Evolutionary conservation across 768 basidiomycete genomes (phyloP).

Genomic region (Podaxis sp.): DNA sequence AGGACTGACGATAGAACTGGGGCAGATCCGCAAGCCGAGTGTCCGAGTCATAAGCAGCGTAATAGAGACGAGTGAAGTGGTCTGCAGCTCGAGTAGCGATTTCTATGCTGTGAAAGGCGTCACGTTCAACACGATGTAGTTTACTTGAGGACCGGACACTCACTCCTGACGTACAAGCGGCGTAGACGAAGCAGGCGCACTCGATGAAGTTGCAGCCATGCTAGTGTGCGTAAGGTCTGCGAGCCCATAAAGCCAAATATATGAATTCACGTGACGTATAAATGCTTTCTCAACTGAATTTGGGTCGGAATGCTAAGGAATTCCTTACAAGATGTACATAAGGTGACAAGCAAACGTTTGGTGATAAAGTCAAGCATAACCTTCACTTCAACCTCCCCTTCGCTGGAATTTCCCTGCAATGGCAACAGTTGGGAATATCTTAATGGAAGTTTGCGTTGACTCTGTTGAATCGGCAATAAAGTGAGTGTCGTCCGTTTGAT

Average conservation of each 20-base stretch:
- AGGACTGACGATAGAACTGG: constrained; percentile 74
- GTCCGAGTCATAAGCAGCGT: constrained; percentile 75
- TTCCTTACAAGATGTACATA: neutral
- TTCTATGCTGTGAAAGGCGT: constrained; percentile 56
- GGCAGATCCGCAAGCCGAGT: constrained; percentile 74
- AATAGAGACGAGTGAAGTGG: constrained; percentile 78
- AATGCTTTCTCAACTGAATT: neutral
- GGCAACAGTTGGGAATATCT: constrained; percentile 6
- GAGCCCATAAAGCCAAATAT: neutral
- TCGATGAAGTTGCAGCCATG: constrained; percentile 3
- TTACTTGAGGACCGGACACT: neutral
- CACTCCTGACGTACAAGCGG: constrained; percentile 11
- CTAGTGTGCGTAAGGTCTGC: neutral
- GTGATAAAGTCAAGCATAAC: neutral
- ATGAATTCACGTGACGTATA: neutral
- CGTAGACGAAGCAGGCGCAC: neutral
- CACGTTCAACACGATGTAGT: neutral
- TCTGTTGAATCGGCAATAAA: constrained; percentile 23
- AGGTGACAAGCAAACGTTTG: neutral
- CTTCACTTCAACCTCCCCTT: neutral
- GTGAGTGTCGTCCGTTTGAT: constrained; percentile 12
- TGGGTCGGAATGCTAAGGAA: constrained; percentile 1
- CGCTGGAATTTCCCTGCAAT: neutral
- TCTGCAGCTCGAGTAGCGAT: constrained; percentile 83
- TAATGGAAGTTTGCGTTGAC: constrained; percentile 25